A percentile compares a stretch with the other conserved stretches of the same genome.
These are phyloP conservation scores for Fusarium fracticaudum DNA, from an alignment of 2,329 filamentous ascomycete genomes.

Conservation along the genomic window DNA sequence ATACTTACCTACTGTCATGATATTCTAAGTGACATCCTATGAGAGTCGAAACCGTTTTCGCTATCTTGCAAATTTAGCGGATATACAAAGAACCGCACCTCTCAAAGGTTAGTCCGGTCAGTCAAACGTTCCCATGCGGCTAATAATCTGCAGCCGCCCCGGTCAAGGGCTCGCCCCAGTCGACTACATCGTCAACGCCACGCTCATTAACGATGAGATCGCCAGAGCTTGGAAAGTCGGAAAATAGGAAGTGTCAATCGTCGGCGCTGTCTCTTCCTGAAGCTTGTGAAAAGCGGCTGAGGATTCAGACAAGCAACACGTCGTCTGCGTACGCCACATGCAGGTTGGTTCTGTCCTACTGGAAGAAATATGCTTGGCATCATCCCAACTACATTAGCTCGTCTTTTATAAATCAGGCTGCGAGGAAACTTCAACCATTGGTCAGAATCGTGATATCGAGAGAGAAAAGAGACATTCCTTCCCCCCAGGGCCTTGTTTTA, in stretches of 20 bases:
- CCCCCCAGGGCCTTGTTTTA: too few relatives aligned
- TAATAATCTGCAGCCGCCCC: neutral
- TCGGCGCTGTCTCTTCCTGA: too few relatives aligned
- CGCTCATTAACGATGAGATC: rapidly evolving
- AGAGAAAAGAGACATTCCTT: neutral
- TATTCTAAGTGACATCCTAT: too few relatives aligned
- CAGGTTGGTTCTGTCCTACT: neutral
- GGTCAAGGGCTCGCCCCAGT: neutral
- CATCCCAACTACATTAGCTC: neutral
- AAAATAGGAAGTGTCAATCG: neutral
- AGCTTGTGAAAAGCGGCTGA: neutral
- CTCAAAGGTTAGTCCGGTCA: neutral
- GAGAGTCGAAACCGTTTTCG: neutral
- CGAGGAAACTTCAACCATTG: neutral
- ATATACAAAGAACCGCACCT: neutral
- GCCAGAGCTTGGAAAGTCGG: too few relatives aligned
- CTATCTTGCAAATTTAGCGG: neutral
- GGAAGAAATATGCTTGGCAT: neutral
- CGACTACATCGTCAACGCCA: neutral
- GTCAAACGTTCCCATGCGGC: neutral
- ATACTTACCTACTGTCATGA: too few relatives aligned
- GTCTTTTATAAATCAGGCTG: neutral
- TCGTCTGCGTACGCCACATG: neutral
- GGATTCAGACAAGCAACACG: neutral
- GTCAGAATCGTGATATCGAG: neutral